Evolutionary conservation across 768 basidiomycete species (phyloP), one percentile per base, ranked within the genome.

Genomic region (Lentinula aciculospora): DNA sequence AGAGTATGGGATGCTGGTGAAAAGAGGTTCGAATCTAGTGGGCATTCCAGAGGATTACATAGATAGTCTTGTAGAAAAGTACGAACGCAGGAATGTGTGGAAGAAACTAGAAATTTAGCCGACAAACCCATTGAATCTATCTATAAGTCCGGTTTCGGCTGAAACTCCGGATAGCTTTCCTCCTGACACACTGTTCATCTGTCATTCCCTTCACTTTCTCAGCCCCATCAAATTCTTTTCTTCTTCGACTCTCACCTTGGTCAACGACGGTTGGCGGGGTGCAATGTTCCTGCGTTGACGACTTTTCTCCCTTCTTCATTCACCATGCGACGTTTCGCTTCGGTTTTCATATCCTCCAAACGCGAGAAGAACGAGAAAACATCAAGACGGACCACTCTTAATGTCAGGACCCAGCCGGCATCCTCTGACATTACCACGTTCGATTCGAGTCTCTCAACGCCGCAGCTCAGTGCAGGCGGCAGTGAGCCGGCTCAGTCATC

Each of bases 271-370:
- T 28, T 32, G 51, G 32, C 36, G 19, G 23, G 5, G 21, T 47
- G 32, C 31, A 53, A 54, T 46, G 51, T 17, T 23, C 58, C 50
- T n/a, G 27, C 31, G 27, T 56, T 53, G 44, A 56, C 25, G 40
- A 34, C 39, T 29, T 29, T 56, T 44, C 23, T 37, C 23, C 40
- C 53, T 54, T 39, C 37, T 45, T 45, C 53, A 19, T 56, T 25
- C 27, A 56, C 62, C 61, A 88, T 88, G 86, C 84, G 84, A 66
- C 82, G 86, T 63, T 71, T 89, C 67, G 79, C 79, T 57, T 80
- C 84, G 51, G 80, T 83, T 64, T 82, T 89, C 63, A 65, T 68
- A 66, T 65, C 69, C 66, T 67, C 69, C 34, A 69, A 73, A 66
- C 76, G 74, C 63, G 68, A 64, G 72, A 65, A 75, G 71, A 66